Evolutionary conservation across 192 early-diverging fungal genomes (phyloP).

Genomic region (Diversispora eburnea): DNA sequence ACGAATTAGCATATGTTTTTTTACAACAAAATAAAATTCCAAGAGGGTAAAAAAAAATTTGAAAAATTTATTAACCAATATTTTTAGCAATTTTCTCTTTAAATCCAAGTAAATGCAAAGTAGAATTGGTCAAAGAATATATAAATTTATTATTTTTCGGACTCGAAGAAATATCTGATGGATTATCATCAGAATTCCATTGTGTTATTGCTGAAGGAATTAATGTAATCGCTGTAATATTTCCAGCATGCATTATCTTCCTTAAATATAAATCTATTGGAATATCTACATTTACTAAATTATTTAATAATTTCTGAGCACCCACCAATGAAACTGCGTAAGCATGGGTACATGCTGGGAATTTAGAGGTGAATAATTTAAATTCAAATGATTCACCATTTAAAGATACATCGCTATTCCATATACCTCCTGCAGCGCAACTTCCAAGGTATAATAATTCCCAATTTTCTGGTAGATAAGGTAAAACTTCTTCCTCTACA

Average conservation of each 20-base stretch:
- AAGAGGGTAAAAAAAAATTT: too few species aligned
- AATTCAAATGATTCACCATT: background rate
- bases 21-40: too few species aligned
- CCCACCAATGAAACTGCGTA: background rate
- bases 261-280: background rate
- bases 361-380: background rate
- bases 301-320: background rate
- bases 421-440: background rate
- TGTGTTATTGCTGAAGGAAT: background rate
- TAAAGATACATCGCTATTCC: background rate
- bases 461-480: background rate
- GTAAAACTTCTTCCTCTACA: background rate
- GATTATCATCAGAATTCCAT: background rate
- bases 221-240: background rate
- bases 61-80: too few species aligned
- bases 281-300: background rate
- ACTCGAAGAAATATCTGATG: background rate
- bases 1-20: too few species aligned
- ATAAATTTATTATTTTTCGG: background rate
- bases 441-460: slow-evolving; percentile 1
- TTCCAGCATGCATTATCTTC: background rate
- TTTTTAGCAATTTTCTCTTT: too few species aligned
- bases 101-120: background rate
- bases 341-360: background rate
- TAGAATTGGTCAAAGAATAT: background rate